These are phyloP conservation scores for Calonectria naviculata DNA, from an alignment of 2,329 filamentous ascomycete genomes.

Conservation along the genomic window DNA sequence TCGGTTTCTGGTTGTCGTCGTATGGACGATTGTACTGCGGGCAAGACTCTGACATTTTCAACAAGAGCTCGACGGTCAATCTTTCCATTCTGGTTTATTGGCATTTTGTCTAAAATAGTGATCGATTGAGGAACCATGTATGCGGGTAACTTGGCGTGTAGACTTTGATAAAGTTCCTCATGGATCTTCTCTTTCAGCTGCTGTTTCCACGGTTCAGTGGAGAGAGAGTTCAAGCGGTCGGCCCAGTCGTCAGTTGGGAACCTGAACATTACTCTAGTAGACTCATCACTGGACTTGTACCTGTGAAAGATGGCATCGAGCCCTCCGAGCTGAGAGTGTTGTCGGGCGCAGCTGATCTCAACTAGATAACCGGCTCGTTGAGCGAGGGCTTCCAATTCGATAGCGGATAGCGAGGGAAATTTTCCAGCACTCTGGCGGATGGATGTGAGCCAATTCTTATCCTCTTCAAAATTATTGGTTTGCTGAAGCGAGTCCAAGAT, in stretches of 20 bases:
- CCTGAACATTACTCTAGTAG: constrained; percentile 25
- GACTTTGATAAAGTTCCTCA: not conserved
- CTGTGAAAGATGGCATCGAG: constrained; percentile 47
- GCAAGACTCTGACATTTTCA: constrained; percentile 51
- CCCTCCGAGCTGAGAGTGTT: constrained; percentile 40
- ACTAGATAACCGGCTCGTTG: constrained; percentile 56
- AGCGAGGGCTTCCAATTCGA: constrained; percentile 35
- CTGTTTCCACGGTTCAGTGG: constrained; percentile 6
- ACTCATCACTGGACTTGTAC: constrained; percentile 39
- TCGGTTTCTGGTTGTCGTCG: constrained; percentile 15
- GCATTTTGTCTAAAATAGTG: constrained; percentile 35
- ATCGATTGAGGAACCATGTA: constrained; percentile 42
- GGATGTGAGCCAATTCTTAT: constrained; percentile 21
- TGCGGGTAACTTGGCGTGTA: constrained; percentile 22
- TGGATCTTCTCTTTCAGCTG: not conserved
- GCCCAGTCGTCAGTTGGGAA: constrained; percentile 35
- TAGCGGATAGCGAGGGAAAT: constrained; percentile 18
- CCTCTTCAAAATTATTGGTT: too few species aligned
- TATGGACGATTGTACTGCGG: not conserved
- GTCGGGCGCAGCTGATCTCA: constrained; percentile 57
- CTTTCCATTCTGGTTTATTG: constrained; percentile 14
- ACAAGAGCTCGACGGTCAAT: constrained; percentile 10
- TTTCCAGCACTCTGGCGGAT: not conserved
- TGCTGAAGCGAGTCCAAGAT: constrained; percentile 26
- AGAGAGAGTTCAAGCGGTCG: not conserved